Evolutionary conservation across 495 filamentous ascomycete species (phyloP).

Genomic region (Penicillium fimorum): DNA sequence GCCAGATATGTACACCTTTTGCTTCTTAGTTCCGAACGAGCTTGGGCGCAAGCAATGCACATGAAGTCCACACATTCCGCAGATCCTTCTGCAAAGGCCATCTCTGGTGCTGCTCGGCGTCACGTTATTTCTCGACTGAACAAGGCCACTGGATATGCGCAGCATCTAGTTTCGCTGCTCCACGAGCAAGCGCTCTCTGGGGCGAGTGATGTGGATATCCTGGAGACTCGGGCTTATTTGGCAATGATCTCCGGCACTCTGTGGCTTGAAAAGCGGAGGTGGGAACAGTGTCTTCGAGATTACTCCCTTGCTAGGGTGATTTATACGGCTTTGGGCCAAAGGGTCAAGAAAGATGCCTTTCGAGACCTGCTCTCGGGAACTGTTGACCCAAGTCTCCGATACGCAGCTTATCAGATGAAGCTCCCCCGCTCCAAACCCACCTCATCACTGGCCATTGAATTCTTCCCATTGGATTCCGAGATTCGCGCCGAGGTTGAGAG

Average conservation of each 20-base stretch:
- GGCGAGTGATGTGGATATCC: constrained; percentile 66
- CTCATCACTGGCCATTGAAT: constrained; percentile 70
- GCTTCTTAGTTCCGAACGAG: constrained; percentile 82
- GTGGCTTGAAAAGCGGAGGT: constrained; percentile 81
- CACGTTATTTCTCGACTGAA: constrained; percentile 85
- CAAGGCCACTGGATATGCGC: constrained; percentile 71
- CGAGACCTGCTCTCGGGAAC: constrained; percentile 80
- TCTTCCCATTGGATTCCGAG: constrained; percentile 62
- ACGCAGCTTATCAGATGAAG: constrained; percentile 87
- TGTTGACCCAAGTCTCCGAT: constrained; percentile 90
- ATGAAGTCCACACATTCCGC: constrained; percentile 83
- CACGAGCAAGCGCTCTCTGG: constrained; percentile 55
- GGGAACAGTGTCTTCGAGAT: constrained; percentile 72
- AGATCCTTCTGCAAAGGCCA: constrained; percentile 65
- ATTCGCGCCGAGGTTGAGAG: constrained; percentile 66
- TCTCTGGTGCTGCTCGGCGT: constrained; percentile 73
- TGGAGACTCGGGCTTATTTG: constrained; percentile 86
- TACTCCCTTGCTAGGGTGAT: constrained; percentile 79
- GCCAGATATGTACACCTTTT: constrained; percentile 74
- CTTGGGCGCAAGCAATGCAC: constrained; percentile 95
- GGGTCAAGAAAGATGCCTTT: constrained; percentile 67
- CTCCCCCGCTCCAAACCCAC: constrained; percentile 80
- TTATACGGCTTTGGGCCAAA: constrained; percentile 71
- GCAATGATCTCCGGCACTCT: constrained; percentile 70
- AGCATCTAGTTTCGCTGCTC: constrained; percentile 65